Evolutionary conservation across 495 filamentous ascomycete species (phyloP), one percentile per base, ranked within the genome.

Genomic region (Talaromyces trachyspermus): DNA sequence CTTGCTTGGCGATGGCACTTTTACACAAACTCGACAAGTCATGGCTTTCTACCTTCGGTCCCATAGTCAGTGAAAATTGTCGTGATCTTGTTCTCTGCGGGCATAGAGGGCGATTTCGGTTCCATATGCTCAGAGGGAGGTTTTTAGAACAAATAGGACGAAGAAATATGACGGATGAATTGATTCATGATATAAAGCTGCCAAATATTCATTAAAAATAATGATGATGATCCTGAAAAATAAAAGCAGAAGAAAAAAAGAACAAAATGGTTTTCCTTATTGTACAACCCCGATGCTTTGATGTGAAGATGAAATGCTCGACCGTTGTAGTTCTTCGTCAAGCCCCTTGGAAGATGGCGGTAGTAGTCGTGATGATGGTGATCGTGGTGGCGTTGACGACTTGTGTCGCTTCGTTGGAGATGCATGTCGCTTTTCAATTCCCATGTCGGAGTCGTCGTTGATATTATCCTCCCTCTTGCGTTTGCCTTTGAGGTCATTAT

Each of bases 401-500:
- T 66, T 67, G 38, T 64, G 64, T 40, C 63, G 54, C 45, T 72
- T 72, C 8, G 54, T 54, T 5, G 62, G 62, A 5, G 68, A 64
- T 25, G 37, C 52, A 48, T 38, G 20, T n/a, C 54, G 37, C 24
- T 50, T 44, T 19, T 65, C 51, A 23, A 48, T 44, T 5, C 45
- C 52, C 33, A 47, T 54, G 5, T 53, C 63, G 12, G 64, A 56
- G 1, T 61, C 59, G 4, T 54, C 54, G 15, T 64, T 63, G n/a
- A 71, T 56, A 73, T 69, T 26, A 80, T 69, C 62, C 85, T 86
- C 12, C 85, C 77, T 63, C 89, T 89, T 20, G 41, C 60, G 35
- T 52, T 69, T 53, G 8, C 53, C 49, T 3, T 46, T 38, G 8
- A 43, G 23, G 11, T 49, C 44, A 37, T 61, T 60, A 14, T 55